phyloP scores from a whole-genome alignment of 78 protist genomes.

The Cavenderia fasciculata region DNA sequence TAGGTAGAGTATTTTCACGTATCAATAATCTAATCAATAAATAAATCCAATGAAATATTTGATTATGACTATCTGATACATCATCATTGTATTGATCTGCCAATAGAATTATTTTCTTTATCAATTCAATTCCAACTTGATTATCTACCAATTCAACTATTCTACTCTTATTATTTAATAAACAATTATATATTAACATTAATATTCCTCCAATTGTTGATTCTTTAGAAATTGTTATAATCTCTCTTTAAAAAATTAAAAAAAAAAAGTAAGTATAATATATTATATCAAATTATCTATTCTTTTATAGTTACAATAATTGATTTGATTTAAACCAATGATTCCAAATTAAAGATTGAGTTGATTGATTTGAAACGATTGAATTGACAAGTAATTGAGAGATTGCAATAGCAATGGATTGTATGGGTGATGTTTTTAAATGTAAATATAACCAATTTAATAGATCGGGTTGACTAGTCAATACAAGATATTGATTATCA shows the following conservation, averaged over 20 bases:
- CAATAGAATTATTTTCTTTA: not conserved
- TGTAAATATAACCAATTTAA: not conserved
- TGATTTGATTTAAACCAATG: not conserved
- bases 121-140: not conserved
- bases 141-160: not conserved
- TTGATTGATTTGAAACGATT: constrained; percentile 19
- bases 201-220: not conserved
- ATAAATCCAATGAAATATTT: constrained; percentile 62
- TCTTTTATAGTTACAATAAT: not conserved
- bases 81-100: not conserved
- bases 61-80: not conserved
- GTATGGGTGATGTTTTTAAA: too few relatives aligned
- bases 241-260: not conserved
- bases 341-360: constrained; percentile 27
- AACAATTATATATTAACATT: constrained; percentile 44
- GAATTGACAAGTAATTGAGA: constrained; percentile 40
- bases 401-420: not conserved
- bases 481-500: constrained; percentile 5
- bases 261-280: too few relatives aligned
- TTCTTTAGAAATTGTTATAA: not conserved
- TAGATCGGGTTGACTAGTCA: not conserved
- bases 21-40: constrained; percentile 16
- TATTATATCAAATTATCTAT: not conserved
- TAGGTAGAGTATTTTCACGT: too few relatives aligned
- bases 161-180: not conserved